A percentile compares a stretch with the other conserved stretches of the same genome.
These are phyloP conservation scores for Astragalus glycyphyllos DNA, from an alignment of 306 rosid species.

Conservation along the genomic window DNA sequence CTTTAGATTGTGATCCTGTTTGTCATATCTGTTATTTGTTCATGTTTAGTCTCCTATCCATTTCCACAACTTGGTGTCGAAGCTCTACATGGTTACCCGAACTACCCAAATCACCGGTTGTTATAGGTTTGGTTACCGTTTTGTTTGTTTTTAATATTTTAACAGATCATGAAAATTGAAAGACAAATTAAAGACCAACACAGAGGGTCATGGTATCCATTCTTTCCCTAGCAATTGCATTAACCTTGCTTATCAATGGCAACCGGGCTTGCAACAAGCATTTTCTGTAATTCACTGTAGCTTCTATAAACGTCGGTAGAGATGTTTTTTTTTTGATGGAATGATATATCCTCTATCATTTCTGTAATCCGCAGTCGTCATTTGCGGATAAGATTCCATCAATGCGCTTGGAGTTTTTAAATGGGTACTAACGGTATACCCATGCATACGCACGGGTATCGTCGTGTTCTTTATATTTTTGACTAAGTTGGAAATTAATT, in stretches of 20 bases:
- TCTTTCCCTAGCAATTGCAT: not conserved
- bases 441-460: no score
- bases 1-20: constrained; percentile 38
- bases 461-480: no score
- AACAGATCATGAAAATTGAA: not conserved
- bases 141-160: not conserved
- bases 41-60: constrained; percentile 34
- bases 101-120: no score
- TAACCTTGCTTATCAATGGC: not conserved
- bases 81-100: not conserved
- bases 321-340: no score
- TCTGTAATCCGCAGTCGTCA: not conserved
- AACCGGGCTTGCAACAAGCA: not conserved
- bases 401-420: not conserved
- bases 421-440: no score
- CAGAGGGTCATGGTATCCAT: not conserved
- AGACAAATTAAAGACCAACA: not conserved
- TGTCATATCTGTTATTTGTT: constrained; percentile 17
- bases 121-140: not conserved
- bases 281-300: not conserved
- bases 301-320: not conserved
- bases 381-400: not conserved
- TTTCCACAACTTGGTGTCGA: not conserved
- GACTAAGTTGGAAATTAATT: no score
- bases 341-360: no score